A percentile compares a stretch with the other conserved stretches of the same genome.
Evolutionary conservation across 345 rosid species (phyloP).

Genomic region (Kernera saxatilis): DNA sequence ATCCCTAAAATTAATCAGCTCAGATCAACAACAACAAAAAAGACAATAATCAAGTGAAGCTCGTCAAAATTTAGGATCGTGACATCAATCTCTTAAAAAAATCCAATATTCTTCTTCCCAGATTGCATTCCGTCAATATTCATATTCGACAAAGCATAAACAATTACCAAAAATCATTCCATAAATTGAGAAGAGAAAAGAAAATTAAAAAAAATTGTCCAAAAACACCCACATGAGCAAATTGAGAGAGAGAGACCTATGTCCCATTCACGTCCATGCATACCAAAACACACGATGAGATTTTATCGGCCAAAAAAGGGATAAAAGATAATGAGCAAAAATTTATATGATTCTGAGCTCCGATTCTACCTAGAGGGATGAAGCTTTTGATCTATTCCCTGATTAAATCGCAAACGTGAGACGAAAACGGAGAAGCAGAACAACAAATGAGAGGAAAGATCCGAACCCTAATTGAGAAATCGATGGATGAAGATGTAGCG

Average conservation of each 20-base stretch:
- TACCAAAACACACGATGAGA: neutral
- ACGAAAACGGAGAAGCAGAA: neutral
- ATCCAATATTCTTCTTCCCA: neutral
- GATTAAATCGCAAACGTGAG: conserved; percentile 1
- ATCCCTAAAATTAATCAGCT: neutral
- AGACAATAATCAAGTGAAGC: neutral
- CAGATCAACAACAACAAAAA: neutral
- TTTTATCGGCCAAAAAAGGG: neutral
- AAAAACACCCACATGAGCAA: neutral
- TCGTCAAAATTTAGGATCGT: neutral
- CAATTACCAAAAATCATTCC: neutral
- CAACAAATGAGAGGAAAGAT: neutral
- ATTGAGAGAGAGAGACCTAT: neutral
- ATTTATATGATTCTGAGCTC: neutral
- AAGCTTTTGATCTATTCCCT: neutral
- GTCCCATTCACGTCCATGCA: neutral
- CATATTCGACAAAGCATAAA: neutral
- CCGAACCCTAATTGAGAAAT: conserved; percentile 38
- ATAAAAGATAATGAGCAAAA: neutral
- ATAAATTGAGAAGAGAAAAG: neutral
- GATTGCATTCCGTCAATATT: neutral
- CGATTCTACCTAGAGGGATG: conserved; percentile 25
- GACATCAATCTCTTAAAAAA: neutral
- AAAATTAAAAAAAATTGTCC: neutral
- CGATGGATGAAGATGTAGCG: conserved; percentile 23